phyloP scores from a whole-genome alignment of 1,284 basidiomycete genomes.

The Cryptococcus sp. region DNA sequence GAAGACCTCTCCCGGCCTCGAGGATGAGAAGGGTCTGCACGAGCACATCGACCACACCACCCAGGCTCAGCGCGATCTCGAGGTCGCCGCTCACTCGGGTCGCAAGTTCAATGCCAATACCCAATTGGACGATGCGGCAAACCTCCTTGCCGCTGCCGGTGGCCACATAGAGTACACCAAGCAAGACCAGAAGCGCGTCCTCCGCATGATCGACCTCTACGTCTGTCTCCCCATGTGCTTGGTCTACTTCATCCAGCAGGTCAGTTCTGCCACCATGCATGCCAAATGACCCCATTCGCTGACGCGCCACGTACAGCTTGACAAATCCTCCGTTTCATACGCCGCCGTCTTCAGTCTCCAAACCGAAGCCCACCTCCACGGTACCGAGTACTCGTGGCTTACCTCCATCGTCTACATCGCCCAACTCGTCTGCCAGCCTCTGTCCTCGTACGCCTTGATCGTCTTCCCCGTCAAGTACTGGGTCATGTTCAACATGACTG shows the following conservation, averaged over 20 bases:
- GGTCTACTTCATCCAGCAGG: slow-evolving; percentile 40
- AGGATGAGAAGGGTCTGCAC: slow-evolving; percentile 16
- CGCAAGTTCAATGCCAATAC: slow-evolving; percentile 20
- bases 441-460: slow-evolving; percentile 45
- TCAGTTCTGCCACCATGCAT: slow-evolving; percentile 8
- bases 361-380: slow-evolving; percentile 25
- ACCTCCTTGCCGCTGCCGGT: slow-evolving; percentile 35
- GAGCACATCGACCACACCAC: slow-evolving; percentile 18
- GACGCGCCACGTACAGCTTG: slow-evolving; percentile 34
- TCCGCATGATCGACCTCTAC: slow-evolving; percentile 36
- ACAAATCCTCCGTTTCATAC: slow-evolving; percentile 49
- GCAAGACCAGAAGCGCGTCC: slow-evolving; percentile 36
- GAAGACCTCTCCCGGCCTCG: slow-evolving; percentile 5
- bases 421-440: slow-evolving; percentile 44
- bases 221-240: slow-evolving; percentile 45
- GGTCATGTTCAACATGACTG: slow-evolving; percentile 45
- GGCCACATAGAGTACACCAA: slow-evolving; percentile 37
- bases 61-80: background rate
- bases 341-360: slow-evolving; percentile 47
- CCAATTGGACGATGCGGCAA: slow-evolving; percentile 40
- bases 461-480: slow-evolving; percentile 47
- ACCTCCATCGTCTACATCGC: slow-evolving; percentile 44
- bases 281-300: background rate
- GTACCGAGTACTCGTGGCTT: slow-evolving; percentile 40
- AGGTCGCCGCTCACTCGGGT: slow-evolving; percentile 2